phyloP scores from a whole-genome alignment of 129 eudicot genomes.

The Gnaphalium uliginosum region DNA sequence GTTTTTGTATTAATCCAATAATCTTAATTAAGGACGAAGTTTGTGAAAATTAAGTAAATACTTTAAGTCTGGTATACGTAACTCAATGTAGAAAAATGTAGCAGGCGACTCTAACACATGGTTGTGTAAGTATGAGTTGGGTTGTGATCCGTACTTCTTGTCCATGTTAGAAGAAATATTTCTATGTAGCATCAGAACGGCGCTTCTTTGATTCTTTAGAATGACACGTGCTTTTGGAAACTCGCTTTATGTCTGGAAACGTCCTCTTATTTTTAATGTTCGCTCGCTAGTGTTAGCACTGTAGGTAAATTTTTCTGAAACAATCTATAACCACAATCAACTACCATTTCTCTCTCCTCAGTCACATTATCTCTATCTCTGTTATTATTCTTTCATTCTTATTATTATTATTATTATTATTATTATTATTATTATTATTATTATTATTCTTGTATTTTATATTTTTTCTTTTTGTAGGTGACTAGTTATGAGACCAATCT shows the following conservation, averaged over 20 bases:
- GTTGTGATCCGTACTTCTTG: neutral
- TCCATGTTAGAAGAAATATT: neutral
- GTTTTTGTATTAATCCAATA: constrained; percentile 13
- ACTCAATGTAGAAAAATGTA: neutral
- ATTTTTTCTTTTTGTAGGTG: constrained; percentile 47
- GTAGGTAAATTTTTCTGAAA: neutral
- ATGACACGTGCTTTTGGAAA: neutral
- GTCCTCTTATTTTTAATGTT: neutral
- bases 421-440: no score
- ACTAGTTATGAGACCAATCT: constrained; percentile 90
- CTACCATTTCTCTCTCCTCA: no score
- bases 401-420: no score
- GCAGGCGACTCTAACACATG: neutral
- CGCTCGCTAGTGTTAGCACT: neutral
- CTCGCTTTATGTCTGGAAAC: neutral
- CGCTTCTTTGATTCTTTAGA: neutral
- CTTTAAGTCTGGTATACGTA: neutral
- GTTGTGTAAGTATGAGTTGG: constrained; percentile 11
- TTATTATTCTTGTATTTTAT: no score
- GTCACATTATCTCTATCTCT: no score
- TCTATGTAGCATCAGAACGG: neutral
- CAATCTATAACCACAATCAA: neutral
- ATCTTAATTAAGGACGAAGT: neutral
- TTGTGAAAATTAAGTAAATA: neutral
- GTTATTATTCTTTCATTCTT: no score